Percentiles rank a stretch among this genome's conserved stretches.
These are phyloP conservation scores for Crataegus laevigata DNA, from an alignment of 306 rosid species.

Conservation along the genomic window DNA sequence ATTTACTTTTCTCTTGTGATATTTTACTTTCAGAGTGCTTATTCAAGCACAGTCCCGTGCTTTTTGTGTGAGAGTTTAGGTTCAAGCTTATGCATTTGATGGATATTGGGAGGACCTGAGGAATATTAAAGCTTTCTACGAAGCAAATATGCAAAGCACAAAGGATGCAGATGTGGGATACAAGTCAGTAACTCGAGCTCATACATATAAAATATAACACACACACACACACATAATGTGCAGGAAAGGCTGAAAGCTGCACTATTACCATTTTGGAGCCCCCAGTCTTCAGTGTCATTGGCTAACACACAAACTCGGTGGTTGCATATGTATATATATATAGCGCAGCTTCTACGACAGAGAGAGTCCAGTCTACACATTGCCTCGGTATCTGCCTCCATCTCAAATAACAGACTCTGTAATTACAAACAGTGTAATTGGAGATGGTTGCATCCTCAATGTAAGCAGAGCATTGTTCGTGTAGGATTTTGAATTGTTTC, in stretches of 20 bases:
- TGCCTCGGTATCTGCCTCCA: slow-evolving; percentile 33
- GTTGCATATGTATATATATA: background rate
- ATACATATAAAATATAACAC: background rate
- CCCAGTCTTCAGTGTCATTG: background rate
- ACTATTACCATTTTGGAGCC: background rate
- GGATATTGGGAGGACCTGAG: slow-evolving; percentile 44
- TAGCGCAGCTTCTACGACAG: slow-evolving; percentile 23
- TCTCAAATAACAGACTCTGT: slow-evolving; percentile 17
- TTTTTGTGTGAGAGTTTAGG: slow-evolving; percentile 4
- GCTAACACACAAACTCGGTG: slow-evolving; percentile 14
- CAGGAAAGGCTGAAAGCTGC: background rate
- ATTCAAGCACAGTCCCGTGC: background rate
- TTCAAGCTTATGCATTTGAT: slow-evolving; percentile 21
- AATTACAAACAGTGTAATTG: slow-evolving; percentile 30
- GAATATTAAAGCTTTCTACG: slow-evolving; percentile 33
- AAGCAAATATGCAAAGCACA: slow-evolving; percentile 32
- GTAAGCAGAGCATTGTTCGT: slow-evolving; percentile 15
- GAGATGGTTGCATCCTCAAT: slow-evolving; percentile 38
- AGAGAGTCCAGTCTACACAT: slow-evolving; percentile 24
- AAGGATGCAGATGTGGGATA: slow-evolving; percentile 17
- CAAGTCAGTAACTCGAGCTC: slow-evolving; percentile 8
- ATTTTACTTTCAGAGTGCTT: background rate
- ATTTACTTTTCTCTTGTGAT: background rate
- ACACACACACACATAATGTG: background rate
- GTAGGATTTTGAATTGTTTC: background rate